These are phyloP conservation scores for Juncus inflexus DNA, from an alignment of 176 grass and related monocot genomes.

Conservation along the genomic window DNA sequence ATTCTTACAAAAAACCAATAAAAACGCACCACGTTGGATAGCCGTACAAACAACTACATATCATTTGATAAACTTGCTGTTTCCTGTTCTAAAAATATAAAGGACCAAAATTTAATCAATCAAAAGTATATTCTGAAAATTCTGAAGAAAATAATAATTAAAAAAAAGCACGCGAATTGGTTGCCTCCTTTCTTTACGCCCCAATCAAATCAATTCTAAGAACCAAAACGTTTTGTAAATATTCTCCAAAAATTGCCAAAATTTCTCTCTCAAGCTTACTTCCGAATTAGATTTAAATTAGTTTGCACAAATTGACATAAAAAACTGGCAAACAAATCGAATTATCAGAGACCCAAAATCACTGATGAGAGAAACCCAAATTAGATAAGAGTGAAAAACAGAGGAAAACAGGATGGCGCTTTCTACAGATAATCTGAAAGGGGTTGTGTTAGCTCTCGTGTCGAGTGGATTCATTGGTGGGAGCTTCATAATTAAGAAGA, in stretches of 20 bases:
- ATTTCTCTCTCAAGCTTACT: constrained; percentile 8
- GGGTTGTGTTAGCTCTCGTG: constrained; percentile 68
- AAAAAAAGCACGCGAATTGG: not conserved
- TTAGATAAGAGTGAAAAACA: not conserved
- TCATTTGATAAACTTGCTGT: not conserved
- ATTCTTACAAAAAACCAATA: not conserved
- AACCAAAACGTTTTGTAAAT: not conserved
- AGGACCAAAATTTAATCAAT: not conserved
- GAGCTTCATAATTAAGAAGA: constrained; percentile 99
- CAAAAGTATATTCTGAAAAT: constrained; percentile 3
- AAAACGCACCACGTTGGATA: not conserved
- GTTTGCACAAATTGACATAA: not conserved
- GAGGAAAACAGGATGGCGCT: constrained; percentile 33
- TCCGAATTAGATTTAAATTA: constrained; percentile 1
- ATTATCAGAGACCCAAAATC: constrained; percentile 6
- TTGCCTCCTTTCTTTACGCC: not conserved
- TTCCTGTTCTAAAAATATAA: constrained; percentile 8
- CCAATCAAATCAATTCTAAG: not conserved
- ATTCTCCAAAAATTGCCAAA: not conserved
- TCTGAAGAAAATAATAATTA: constrained; percentile 13
- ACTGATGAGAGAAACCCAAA: not conserved
- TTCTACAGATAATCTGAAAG: constrained; percentile 82
- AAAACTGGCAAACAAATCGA: not conserved
- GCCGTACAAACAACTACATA: not conserved
- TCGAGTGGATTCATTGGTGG: constrained; percentile 93